phyloP scores from a whole-genome alignment of 257 asterid species.

The Agastache rugosa region DNA sequence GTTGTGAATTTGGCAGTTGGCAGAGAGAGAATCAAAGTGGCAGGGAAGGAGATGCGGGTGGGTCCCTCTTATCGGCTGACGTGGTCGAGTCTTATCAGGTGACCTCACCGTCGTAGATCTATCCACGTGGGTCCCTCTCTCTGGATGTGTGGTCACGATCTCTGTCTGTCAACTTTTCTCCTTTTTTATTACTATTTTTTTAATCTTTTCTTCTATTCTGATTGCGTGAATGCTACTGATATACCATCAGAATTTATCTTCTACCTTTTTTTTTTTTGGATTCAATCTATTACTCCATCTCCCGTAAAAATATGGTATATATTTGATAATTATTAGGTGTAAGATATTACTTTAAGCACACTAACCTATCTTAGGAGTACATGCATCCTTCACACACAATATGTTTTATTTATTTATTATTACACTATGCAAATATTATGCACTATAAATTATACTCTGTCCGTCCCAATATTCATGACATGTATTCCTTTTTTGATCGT shows the following conservation, averaged over 20 bases:
- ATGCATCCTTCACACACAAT: too few species aligned
- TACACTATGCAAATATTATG: too few species aligned
- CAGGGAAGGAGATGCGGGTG: constrained; percentile 32
- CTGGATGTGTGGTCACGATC: constrained; percentile 47
- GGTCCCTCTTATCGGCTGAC: constrained; percentile 28
- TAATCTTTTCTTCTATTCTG: background rate
- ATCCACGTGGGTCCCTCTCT: constrained; percentile 30
- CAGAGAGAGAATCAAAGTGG: constrained; percentile 36
- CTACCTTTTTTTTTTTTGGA: too few species aligned
- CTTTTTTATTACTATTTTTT: background rate
- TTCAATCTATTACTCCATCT: too few species aligned
- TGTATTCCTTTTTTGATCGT: too few species aligned
- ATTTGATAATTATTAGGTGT: too few species aligned
- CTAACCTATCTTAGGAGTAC: too few species aligned
- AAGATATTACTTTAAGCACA: too few species aligned
- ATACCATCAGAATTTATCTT: background rate
- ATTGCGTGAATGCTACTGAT: constrained; percentile 36
- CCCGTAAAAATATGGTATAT: too few species aligned
- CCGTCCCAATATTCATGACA: too few species aligned
- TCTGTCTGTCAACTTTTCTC: constrained; percentile 34
- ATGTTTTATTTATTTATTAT: too few species aligned
- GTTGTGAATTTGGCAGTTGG: constrained; percentile 35
- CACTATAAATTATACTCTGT: too few species aligned
- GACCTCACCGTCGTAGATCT: constrained; percentile 26
- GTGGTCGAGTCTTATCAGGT: constrained; percentile 35